phyloP scores from a whole-genome alignment of 2,329 filamentous ascomycete species.

The Trichoderma polysporum region DNA sequence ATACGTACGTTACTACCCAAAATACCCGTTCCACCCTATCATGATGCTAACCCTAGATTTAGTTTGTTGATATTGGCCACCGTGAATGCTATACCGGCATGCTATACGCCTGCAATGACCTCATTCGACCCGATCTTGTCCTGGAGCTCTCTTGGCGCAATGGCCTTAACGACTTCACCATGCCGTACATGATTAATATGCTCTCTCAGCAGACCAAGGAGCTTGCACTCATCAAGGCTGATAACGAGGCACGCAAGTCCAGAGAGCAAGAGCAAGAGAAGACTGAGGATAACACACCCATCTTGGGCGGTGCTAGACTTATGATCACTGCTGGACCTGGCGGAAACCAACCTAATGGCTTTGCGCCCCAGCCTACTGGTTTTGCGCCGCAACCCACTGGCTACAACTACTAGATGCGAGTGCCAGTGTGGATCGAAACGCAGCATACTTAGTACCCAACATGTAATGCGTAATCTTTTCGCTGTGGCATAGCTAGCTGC shows the following conservation, averaged over 20 bases:
- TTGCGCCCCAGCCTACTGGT: constrained; percentile 85
- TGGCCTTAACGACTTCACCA: constrained; percentile 92
- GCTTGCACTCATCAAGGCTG: constrained; percentile 81
- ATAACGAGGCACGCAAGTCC: constrained; percentile 91
- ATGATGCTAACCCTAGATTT: constrained; percentile 35
- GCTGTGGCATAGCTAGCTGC: not conserved
- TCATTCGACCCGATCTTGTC: constrained; percentile 88
- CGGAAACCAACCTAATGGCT: constrained; percentile 74
- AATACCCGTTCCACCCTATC: not conserved
- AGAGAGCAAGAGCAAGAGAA: constrained; percentile 71
- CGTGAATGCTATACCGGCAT: constrained; percentile 99
- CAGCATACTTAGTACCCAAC: not conserved
- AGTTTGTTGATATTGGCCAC: constrained; percentile 99
- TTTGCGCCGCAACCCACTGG: constrained; percentile 87
- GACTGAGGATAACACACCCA: constrained; percentile 90
- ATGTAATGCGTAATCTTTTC: constrained; percentile 12
- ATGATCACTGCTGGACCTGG: constrained; percentile 93
- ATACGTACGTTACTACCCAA: constrained; percentile 70
- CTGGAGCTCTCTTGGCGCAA: constrained; percentile 97
- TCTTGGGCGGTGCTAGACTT: constrained; percentile 81
- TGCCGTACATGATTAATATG: constrained; percentile 99
- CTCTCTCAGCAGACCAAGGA: constrained; percentile 86
- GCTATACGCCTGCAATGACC: constrained; percentile 97
- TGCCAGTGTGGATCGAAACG: constrained; percentile 29
- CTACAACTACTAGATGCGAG: constrained; percentile 57